These are phyloP conservation scores for Ophiostoma novo-ulmi DNA, from an alignment of 2,329 filamentous ascomycete species.

Conservation along the genomic window DNA sequence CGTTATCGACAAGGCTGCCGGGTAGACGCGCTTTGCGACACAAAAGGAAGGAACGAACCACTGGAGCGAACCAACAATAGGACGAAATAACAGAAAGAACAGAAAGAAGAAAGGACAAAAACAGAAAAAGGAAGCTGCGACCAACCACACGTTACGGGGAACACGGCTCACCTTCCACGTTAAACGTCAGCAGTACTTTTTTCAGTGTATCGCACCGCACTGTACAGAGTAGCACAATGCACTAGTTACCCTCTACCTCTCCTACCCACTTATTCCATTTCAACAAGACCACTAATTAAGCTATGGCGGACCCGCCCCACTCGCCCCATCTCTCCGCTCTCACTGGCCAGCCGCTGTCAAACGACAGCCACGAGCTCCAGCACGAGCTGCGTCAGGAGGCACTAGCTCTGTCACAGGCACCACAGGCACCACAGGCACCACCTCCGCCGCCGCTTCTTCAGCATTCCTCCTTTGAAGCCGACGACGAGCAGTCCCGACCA, in stretches of 20 bases:
- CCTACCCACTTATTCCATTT: not conserved
- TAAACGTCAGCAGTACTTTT: not conserved
- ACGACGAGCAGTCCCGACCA: slow-evolving; percentile 10
- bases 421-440: not conserved
- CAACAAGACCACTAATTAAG: not conserved
- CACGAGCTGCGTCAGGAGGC: not conserved
- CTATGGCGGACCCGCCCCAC: slow-evolving; percentile 9
- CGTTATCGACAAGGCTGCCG: not conserved
- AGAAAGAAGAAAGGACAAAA: not conserved
- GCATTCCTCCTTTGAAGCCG: not conserved
- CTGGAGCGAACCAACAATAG: not conserved
- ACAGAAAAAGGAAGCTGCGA: not conserved
- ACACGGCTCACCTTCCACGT: slow-evolving; percentile 4
- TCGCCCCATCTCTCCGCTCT: not conserved
- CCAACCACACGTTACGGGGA: slow-evolving; percentile 12
- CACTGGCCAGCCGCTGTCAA: not conserved
- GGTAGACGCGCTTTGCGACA: not conserved
- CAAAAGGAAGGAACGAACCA: slow-evolving; percentile 8
- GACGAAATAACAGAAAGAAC: not conserved
- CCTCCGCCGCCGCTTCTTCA: not conserved
- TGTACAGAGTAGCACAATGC: not conserved
- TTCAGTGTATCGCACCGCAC: not conserved
- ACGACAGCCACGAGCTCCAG: slow-evolving; percentile 6
- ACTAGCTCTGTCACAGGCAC: not conserved
- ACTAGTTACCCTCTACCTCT: not conserved